Conservation (phyloP, 2,329 filamentous ascomycete genomes). For the Zasmidium cellare region DNA sequence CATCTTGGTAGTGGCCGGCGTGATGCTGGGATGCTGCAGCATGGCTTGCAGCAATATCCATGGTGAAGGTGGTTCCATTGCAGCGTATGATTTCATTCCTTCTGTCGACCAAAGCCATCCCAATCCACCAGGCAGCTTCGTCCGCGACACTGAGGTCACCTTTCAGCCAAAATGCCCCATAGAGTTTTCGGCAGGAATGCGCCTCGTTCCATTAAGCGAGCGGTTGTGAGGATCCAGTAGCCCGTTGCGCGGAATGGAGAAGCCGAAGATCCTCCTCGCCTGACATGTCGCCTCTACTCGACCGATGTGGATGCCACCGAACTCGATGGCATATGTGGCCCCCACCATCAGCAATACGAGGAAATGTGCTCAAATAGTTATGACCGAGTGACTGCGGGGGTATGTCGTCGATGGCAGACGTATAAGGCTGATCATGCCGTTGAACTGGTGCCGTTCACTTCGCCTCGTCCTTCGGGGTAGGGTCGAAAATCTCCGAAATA, state of each 20-base stretch:
- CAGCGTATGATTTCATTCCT: slow-evolving; percentile 16
- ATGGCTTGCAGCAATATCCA: slow-evolving; percentile 5
- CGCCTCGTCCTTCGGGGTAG: slow-evolving; percentile 40
- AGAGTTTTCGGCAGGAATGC: slow-evolving; percentile 5
- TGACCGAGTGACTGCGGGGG: neutral
- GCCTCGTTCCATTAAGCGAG: slow-evolving; percentile 20
- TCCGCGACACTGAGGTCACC: neutral
- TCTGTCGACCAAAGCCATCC: neutral
- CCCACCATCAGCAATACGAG: neutral
- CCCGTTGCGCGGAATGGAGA: slow-evolving; percentile 2
- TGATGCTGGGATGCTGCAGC: slow-evolving; percentile 2
- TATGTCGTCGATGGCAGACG: too few species aligned
- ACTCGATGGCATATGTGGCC: neutral
- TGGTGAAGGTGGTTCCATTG: slow-evolving; percentile 11
- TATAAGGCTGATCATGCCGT: too few species aligned
- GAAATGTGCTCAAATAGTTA: neutral
- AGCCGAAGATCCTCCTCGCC: slow-evolving; percentile 9
- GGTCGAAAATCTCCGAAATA: slow-evolving; percentile 69
- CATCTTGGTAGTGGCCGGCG: slow-evolving; percentile 3
- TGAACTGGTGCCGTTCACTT: neutral
- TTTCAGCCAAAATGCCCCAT: neutral
- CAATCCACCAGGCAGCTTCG: neutral
- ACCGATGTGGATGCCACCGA: neutral
- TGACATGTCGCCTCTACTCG: slow-evolving; percentile 10
- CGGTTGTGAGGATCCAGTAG: slow-evolving; percentile 4